Evolutionary conservation across 2,329 filamentous ascomycete genomes (phyloP).

Genomic region (Ilyonectria sp.): DNA sequence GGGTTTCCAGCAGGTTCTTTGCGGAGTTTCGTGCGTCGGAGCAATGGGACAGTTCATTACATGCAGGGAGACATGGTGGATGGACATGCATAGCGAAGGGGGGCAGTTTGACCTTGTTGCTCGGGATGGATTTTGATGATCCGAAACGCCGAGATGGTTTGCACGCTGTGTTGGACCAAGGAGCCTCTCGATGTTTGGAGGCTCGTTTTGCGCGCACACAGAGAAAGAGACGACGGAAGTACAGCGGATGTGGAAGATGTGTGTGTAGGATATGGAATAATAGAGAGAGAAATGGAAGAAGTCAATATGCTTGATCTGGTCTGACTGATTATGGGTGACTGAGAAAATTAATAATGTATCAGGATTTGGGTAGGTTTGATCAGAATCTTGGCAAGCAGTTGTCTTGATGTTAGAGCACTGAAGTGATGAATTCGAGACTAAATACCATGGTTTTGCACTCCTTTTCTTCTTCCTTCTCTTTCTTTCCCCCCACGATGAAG

Average conservation of each 20-base stretch:
- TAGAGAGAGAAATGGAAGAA: slow-evolving; percentile 22
- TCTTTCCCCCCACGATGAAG: too few species aligned
- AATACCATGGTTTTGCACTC: too few species aligned
- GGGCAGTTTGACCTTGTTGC: slow-evolving; percentile 30
- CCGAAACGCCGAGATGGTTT: slow-evolving; percentile 18
- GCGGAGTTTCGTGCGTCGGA: slow-evolving; percentile 36
- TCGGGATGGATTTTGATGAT: slow-evolving; percentile 26
- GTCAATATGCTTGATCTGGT: neutral
- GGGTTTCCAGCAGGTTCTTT: slow-evolving; percentile 30
- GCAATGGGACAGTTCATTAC: slow-evolving; percentile 38
- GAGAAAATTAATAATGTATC: too few species aligned
- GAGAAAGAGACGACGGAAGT: neutral
- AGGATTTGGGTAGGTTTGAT: too few species aligned
- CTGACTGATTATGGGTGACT: too few species aligned
- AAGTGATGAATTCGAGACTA: too few species aligned
- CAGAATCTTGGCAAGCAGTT: too few species aligned
- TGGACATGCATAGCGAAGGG: slow-evolving; percentile 34
- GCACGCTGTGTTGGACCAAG: slow-evolving; percentile 10
- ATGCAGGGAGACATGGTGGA: slow-evolving; percentile 31
- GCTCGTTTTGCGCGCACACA: slow-evolving; percentile 12
- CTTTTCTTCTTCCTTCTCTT: too few species aligned
- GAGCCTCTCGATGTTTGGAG: slow-evolving; percentile 11
- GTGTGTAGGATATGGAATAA: slow-evolving; percentile 36
- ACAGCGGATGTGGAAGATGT: neutral
- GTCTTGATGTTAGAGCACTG: too few species aligned